phyloP scores from a whole-genome alignment of 1,284 basidiomycete species.

The Sphagnurus paluster region DNA sequence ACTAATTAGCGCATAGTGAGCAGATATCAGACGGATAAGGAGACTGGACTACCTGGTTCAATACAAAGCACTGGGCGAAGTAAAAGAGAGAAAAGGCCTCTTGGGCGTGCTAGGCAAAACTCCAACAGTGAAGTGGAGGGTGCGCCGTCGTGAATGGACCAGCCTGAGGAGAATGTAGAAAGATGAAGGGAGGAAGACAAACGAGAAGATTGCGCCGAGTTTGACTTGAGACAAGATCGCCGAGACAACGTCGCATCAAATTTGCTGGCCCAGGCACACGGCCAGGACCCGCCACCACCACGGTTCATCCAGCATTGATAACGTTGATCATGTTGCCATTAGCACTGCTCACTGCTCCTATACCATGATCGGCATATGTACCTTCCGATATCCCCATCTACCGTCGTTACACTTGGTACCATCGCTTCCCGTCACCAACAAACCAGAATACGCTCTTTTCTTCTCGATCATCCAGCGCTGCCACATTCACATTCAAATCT shows the following conservation, averaged over 20 bases:
- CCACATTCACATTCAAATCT: conserved; percentile 26
- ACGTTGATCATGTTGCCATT: conserved; percentile 1
- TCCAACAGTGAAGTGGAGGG: conserved; percentile 18
- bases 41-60: conserved; percentile 10
- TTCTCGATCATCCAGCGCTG: conserved; percentile 48
- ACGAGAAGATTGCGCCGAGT: conserved; percentile 22
- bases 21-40: conserved; percentile 2
- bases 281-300: neutral
- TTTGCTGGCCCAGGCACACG: conserved; percentile 4
- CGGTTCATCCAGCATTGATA: neutral
- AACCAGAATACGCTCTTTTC: conserved; percentile 46
- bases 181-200: conserved; percentile 25
- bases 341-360: neutral
- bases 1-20: conserved; percentile 4
- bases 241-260: neutral
- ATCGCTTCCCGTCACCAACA: conserved; percentile 40
- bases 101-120: conserved; percentile 18
- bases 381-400: conserved; percentile 7
- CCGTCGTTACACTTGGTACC: conserved; percentile 49
- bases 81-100: conserved; percentile 36
- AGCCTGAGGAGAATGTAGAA: conserved; percentile 48
- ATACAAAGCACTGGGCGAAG: conserved; percentile 15
- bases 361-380: neutral
- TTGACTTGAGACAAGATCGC: neutral
- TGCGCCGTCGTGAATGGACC: conserved; percentile 41